Evolutionary conservation across 345 rosid species (phyloP), one percentile per base, ranked within the genome.

Genomic region (Dimocarpus longan): DNA sequence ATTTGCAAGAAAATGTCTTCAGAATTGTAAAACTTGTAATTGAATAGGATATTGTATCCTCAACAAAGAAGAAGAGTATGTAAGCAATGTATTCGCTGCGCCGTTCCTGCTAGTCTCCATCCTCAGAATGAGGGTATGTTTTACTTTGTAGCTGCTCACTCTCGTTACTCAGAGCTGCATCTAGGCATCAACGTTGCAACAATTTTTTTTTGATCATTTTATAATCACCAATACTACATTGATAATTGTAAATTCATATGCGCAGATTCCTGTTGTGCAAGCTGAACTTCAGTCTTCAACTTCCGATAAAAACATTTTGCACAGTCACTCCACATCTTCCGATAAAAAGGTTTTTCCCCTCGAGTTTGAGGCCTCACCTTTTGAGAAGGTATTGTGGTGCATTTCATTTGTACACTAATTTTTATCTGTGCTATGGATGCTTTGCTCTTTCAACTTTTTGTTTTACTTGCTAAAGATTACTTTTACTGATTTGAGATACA

Each of bases 81-180:
- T 28, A 28, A 28, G 32, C 32, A 28, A 28, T 28, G 32, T 28
- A 28, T 28, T 9, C 37, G 83, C 44, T 87, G 93, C 81, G 85
- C 77, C 68, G 74, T 92, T 66, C 80, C 90, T 39, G 81, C 77
- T 62, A 77, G 88, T 59, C 56, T 82, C 10, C 70, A 90, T 22
- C 95, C 93, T 77, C 77, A 71, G 70, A 76, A 15, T 13, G 91
- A 81, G 74, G 92, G 90, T 50, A 67, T 57, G 63, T 78, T 86
- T 73, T 68, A 79, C 79, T 81, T 90, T 42, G 78, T 46, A 57
- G 95, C 83, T 56, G 74, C 63, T 63, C 95, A 91, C 81, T 88
- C 88, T 60, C 72, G 74, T 65, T 80, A 78, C 68, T 43, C 78
- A 1, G 90, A 89, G 83, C 86, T 91, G 24, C 76, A 73, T 12